Evolutionary conservation across 2,329 filamentous ascomycete species (phyloP), one percentile per base, ranked within the genome.

Genomic region (Aspergillus brunneoviolaceus): DNA sequence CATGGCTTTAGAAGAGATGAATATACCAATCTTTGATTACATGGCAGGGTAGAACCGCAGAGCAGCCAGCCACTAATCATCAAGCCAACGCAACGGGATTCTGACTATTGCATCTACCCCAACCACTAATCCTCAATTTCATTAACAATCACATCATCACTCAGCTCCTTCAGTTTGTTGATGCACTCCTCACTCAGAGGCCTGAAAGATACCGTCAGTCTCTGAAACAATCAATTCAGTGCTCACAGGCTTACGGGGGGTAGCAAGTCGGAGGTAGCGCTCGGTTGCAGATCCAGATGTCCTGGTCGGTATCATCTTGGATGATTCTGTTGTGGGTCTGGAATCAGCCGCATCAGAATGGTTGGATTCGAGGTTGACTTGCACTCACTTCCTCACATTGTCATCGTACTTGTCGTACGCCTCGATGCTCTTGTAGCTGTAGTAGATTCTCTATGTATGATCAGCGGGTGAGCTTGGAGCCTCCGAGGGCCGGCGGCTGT

Each of bases 261-360:
- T 51, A 57, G 25, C 49, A 48, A 12, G 33, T 57, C 0, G 55
- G 55, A 35, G 55, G 55, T 16, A 57, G 35, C 4, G 49, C 49
- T 50, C 31, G 33, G 16, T 47, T 57, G 33, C 49, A 57, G 11
- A 33, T 47, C 55, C 55, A 57, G 14, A 29, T 3, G 4, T 51
- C 48, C 5, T 2, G 45, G 14, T 21, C 48, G 5, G 55, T 47
- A 29, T 57, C 48, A 31, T 51, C n/a, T 11, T 29, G 4, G 14
- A 51, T 31, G 33, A 51, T 57, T 14, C 55, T 57, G 10, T n/a
- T 2, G 16, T 19, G 16, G 6, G 16, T 9, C n/a, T 0, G n/a
- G 11, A 19, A 1, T 35, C 9, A 52, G 9, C 11, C 7, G 10
- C 19, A 16, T 4, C 29, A 16, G 11, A 14, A 3, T 1, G 35